Conservation (phyloP, 768 basidiomycete species). For the Dacryopinax spathularia region DNA sequence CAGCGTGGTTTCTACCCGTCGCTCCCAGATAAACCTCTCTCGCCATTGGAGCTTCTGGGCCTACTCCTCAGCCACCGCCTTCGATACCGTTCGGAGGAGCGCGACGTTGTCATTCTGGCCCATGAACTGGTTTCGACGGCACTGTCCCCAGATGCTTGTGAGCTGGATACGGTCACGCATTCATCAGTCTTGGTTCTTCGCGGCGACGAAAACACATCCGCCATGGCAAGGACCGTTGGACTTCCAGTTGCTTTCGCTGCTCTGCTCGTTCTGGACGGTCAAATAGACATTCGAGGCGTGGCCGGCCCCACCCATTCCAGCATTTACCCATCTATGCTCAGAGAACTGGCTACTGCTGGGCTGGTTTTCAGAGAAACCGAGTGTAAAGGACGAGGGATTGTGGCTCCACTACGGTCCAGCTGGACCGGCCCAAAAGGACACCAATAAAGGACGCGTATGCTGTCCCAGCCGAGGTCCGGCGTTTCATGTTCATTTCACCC, state of each 20-base stretch:
- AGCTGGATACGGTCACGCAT: slow-evolving; percentile 35
- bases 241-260: slow-evolving; percentile 78
- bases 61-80: slow-evolving; percentile 55
- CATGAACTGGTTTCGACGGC: slow-evolving; percentile 56
- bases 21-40: slow-evolving; percentile 10
- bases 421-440: background rate
- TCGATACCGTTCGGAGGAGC: slow-evolving; percentile 52
- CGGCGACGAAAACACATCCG: slow-evolving; percentile 45
- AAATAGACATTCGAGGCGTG: slow-evolving; percentile 42
- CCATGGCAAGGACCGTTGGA: slow-evolving; percentile 87
- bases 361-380: slow-evolving; percentile 22
- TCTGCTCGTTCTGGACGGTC: slow-evolving; percentile 51
- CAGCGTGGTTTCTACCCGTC: slow-evolving; percentile 10
- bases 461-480: too few species aligned
- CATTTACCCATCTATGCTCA: slow-evolving; percentile 50
- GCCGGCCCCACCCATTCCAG: slow-evolving; percentile 46
- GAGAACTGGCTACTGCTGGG: slow-evolving; percentile 37
- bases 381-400: background rate
- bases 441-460: too few species aligned
- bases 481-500: too few species aligned
- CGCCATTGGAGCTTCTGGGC: slow-evolving; percentile 60
- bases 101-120: slow-evolving; percentile 73
- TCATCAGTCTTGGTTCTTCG: slow-evolving; percentile 53
- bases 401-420: background rate
- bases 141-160: background rate